phyloP scores from a whole-genome alignment of 2,329 filamentous ascomycete species.

The Venturia asperata region DNA sequence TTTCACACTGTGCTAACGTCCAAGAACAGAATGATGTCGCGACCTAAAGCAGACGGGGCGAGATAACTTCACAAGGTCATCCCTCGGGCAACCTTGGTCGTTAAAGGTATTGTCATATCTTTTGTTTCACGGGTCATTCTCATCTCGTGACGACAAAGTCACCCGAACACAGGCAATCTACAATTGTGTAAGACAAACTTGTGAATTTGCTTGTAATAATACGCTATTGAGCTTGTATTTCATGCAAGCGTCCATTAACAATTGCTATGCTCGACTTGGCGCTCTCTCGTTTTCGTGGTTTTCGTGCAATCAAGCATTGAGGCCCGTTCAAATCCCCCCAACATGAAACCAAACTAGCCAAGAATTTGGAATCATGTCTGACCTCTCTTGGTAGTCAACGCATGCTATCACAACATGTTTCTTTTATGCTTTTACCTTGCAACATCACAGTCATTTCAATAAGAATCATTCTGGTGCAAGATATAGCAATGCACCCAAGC shows the following conservation, averaged over 20 bases:
- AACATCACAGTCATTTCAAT: neutral
- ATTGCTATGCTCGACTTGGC: neutral
- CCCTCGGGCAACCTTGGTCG: neutral
- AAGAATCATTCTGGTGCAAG: neutral
- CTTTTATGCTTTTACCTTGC: neutral
- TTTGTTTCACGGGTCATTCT: neutral
- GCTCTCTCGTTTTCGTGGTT: too few species aligned
- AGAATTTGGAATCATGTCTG: slow-evolving; percentile 6
- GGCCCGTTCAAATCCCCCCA: neutral
- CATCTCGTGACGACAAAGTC: neutral
- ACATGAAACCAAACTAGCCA: neutral
- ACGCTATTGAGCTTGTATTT: too few species aligned
- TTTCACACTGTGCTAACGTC: neutral
- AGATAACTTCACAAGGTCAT: neutral
- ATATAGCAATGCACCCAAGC: neutral
- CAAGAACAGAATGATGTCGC: neutral
- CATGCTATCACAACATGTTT: neutral
- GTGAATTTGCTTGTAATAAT: neutral
- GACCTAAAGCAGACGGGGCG: neutral
- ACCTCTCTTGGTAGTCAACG: neutral
- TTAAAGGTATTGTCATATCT: neutral
- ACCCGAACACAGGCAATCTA: neutral
- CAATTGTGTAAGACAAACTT: neutral
- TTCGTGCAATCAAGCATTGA: neutral
- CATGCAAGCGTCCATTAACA: neutral